Conservation (phyloP, 108 stramenopile species). For the Epithemia pelagica region DNA sequence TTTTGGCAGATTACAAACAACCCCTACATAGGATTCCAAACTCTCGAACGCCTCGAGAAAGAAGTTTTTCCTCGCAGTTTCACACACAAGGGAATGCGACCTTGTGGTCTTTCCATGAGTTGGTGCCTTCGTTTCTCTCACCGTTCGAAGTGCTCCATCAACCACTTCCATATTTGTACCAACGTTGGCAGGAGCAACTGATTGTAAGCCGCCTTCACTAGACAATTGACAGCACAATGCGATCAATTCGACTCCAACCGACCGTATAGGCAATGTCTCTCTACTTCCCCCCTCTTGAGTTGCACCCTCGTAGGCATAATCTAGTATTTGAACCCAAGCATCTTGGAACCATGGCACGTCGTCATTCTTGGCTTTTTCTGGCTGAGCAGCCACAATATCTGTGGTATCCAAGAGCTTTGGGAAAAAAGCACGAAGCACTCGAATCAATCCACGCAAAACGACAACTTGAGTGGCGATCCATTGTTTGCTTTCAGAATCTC, state of each 20-base stretch:
- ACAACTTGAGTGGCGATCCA: conserved; percentile 79
- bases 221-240: conserved; percentile 62
- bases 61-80: conserved; percentile 34
- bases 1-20: conserved; percentile 31
- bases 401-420: conserved; percentile 41
- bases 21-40: conserved; percentile 42
- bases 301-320: conserved; percentile 44
- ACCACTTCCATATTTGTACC: conserved; percentile 87
- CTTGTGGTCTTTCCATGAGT: conserved; percentile 2
- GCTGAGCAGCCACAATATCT: not conserved
- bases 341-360: conserved; percentile 58
- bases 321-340: conserved; percentile 67
- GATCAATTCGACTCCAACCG: conserved; percentile 65
- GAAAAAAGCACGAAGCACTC: conserved; percentile 70
- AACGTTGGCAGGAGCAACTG: conserved; percentile 62
- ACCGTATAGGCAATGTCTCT: conserved; percentile 69
- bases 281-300: conserved; percentile 41
- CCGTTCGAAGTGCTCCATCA: conserved; percentile 71
- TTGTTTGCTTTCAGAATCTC: conserved; percentile 75
- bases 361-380: conserved; percentile 8
- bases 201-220: conserved; percentile 58
- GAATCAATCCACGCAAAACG: conserved; percentile 70
- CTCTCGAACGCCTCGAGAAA: conserved; percentile 63
- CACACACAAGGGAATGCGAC: conserved; percentile 12
- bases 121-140: conserved; percentile 27